These are phyloP conservation scores for Globisporangium abappressorium DNA, from an alignment of 352 stramenopile species.

Conservation along the genomic window DNA sequence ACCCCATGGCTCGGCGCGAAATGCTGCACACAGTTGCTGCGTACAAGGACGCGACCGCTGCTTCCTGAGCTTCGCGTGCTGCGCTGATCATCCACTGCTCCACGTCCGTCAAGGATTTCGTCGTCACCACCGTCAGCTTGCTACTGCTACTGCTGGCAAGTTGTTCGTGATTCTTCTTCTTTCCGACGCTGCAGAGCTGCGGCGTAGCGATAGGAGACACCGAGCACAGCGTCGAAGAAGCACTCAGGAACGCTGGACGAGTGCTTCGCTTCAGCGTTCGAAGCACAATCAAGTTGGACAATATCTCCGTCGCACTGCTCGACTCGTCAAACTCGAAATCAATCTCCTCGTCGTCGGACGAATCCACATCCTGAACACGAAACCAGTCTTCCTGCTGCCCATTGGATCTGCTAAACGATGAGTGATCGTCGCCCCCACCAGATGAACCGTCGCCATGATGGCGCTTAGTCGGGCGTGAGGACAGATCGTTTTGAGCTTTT, in stretches of 20 bases:
- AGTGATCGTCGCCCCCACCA: background rate
- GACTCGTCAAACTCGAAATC: constrained; percentile 68
- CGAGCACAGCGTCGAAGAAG: constrained; percentile 41
- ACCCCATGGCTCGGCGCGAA: constrained; percentile 72
- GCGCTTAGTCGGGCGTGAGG: constrained; percentile 39
- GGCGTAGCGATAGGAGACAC: constrained; percentile 32
- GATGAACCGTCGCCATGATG: constrained; percentile 5
- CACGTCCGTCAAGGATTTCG: constrained; percentile 33
- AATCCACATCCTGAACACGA: constrained; percentile 17
- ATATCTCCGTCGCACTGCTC: constrained; percentile 70
- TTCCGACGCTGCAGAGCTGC: constrained; percentile 6
- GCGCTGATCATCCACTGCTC: constrained; percentile 57
- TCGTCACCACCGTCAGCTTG: constrained; percentile 6
- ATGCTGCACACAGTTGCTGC: constrained; percentile 79
- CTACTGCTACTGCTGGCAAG: background rate
- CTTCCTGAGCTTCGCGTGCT: constrained; percentile 57
- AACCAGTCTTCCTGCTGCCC: constrained; percentile 14
- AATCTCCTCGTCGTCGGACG: constrained; percentile 56
- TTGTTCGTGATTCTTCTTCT: constrained; percentile 1
- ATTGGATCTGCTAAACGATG: background rate
- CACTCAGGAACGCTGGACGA: constrained; percentile 30
- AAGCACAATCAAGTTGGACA: constrained; percentile 76
- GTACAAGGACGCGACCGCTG: constrained; percentile 74
- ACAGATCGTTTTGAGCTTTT: constrained; percentile 35
- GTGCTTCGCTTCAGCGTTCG: constrained; percentile 65